Conservation (phyloP, 202 grass and related monocot genomes). For the Eragrostis tef region DNA sequence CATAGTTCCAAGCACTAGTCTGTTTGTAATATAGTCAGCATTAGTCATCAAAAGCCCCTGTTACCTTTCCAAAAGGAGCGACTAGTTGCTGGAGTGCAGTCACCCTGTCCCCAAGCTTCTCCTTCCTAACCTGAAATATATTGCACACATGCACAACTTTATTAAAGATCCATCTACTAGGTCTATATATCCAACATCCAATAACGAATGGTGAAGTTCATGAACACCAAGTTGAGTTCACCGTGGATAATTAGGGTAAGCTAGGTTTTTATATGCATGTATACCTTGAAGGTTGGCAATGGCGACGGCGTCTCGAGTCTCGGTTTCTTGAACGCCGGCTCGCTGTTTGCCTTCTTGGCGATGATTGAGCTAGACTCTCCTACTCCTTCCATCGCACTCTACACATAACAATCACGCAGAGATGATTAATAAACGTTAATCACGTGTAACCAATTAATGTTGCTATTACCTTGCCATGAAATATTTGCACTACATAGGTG, state of each 20-base stretch:
- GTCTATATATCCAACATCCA: constrained; percentile 36
- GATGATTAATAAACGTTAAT: constrained; percentile 36
- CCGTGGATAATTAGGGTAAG: neutral
- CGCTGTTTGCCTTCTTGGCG: constrained; percentile 56
- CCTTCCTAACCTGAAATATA: constrained; percentile 89
- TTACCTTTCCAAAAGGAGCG: constrained; percentile 99
- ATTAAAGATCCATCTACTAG: constrained; percentile 3
- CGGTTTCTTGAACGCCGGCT: constrained; percentile 70
- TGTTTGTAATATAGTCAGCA: constrained; percentile 57
- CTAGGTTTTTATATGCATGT: neutral
- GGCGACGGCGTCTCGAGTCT: constrained; percentile 75
- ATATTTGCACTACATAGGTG: neutral
- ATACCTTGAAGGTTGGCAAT: constrained; percentile 90
- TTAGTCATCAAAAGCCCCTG: constrained; percentile 51
- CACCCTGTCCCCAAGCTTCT: constrained; percentile 98
- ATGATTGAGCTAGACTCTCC: constrained; percentile 60
- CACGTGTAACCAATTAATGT: neutral
- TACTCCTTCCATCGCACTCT: constrained; percentile 76
- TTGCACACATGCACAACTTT: constrained; percentile 36
- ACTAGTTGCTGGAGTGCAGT: constrained; percentile 97
- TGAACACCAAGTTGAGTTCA: constrained; percentile 20
- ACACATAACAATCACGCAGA: constrained; percentile 21
- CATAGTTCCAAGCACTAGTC: constrained; percentile 50
- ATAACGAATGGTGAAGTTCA: constrained; percentile 38
- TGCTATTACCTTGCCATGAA: neutral